A percentile compares a stretch with the other conserved stretches of the same genome.
Evolutionary conservation across 208 protist species (phyloP).

Genomic region (Herpetomonas tarakana): DNA sequence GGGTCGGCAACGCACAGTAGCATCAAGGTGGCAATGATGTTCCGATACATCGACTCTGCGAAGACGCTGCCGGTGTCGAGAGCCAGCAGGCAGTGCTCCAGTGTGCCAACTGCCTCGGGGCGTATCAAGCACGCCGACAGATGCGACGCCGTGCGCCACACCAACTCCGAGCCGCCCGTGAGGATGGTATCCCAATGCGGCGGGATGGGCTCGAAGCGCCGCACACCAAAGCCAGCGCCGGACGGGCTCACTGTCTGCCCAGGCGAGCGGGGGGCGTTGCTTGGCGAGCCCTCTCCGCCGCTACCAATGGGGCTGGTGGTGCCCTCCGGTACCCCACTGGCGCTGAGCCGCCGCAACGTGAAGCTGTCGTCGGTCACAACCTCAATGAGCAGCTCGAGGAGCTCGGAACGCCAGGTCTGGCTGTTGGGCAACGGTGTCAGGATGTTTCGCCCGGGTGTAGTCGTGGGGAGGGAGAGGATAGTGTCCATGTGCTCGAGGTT

Average conservation of each 20-base stretch:
- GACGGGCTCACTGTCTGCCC: constrained; percentile 2
- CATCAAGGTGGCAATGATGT: constrained; percentile 55
- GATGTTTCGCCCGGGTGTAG: constrained; percentile 21
- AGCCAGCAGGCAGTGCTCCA: constrained; percentile 46
- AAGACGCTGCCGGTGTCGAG: constrained; percentile 45
- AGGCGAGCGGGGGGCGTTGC: constrained; percentile 2
- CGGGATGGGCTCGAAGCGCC: constrained; percentile 60
- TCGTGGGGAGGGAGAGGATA: constrained; percentile 29
- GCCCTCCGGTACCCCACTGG: constrained; percentile 6
- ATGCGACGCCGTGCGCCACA: constrained; percentile 68
- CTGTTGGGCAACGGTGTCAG: constrained; percentile 31
- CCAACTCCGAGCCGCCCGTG: constrained; percentile 28
- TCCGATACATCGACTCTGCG: constrained; percentile 65
- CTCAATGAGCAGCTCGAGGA: constrained; percentile 71
- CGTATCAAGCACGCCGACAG: constrained; percentile 51
- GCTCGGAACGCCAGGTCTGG: constrained; percentile 52
- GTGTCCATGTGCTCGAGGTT: constrained; percentile 30
- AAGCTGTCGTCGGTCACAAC: constrained; percentile 68
- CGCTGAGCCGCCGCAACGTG: constrained; percentile 34
- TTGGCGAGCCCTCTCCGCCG: neutral
- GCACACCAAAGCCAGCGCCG: neutral
- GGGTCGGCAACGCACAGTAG: constrained; percentile 68
- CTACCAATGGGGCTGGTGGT: constrained; percentile 9
- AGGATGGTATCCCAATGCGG: constrained; percentile 65
- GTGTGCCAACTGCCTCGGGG: constrained; percentile 23